A percentile compares a stretch with the other conserved stretches of the same genome.
Evolutionary conservation across 2,329 filamentous ascomycete genomes (phyloP).

Genomic region (Lecanicillium sp.): DNA sequence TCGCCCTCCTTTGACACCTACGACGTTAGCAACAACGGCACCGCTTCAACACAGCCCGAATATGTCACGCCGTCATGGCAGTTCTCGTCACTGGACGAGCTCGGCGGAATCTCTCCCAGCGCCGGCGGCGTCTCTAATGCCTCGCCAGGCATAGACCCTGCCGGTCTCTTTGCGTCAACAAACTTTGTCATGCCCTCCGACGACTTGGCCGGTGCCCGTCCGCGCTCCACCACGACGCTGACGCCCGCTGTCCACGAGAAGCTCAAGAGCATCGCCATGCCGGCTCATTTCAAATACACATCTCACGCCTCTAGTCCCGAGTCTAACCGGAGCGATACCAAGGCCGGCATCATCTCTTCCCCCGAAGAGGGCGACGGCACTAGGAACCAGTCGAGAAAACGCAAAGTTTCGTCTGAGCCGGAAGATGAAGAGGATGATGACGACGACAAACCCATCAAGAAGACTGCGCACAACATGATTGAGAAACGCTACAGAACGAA

Average conservation of each 20-base stretch:
- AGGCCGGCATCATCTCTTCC: slow-evolving; percentile 44
- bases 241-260: slow-evolving; percentile 53
- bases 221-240: slow-evolving; percentile 22
- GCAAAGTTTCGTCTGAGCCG: slow-evolving; percentile 56
- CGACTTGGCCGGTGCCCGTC: slow-evolving; percentile 13
- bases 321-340: slow-evolving; percentile 41
- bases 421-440: slow-evolving; percentile 23
- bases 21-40: slow-evolving; percentile 26
- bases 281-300: slow-evolving; percentile 51
- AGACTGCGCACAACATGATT: slow-evolving; percentile 97
- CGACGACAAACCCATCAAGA: slow-evolving; percentile 47
- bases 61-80: slow-evolving; percentile 27
- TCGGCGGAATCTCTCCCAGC: slow-evolving; percentile 9
- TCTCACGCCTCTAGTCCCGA: slow-evolving; percentile 50
- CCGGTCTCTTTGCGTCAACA: slow-evolving; percentile 16
- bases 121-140: slow-evolving; percentile 16
- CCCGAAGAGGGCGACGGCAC: slow-evolving; percentile 44
- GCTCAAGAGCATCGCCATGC: slow-evolving; percentile 57
- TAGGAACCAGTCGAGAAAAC: slow-evolving; percentile 50
- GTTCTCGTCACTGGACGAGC: slow-evolving; percentile 25
- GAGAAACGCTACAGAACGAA: slow-evolving; percentile 96
- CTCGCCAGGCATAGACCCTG: slow-evolving; percentile 21
- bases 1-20: slow-evolving; percentile 39
- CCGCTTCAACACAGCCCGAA: slow-evolving; percentile 23
- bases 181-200: slow-evolving; percentile 21